Evolutionary conservation across 2,329 filamentous ascomycete species (phyloP).

Genomic region (Cytospora mali): DNA sequence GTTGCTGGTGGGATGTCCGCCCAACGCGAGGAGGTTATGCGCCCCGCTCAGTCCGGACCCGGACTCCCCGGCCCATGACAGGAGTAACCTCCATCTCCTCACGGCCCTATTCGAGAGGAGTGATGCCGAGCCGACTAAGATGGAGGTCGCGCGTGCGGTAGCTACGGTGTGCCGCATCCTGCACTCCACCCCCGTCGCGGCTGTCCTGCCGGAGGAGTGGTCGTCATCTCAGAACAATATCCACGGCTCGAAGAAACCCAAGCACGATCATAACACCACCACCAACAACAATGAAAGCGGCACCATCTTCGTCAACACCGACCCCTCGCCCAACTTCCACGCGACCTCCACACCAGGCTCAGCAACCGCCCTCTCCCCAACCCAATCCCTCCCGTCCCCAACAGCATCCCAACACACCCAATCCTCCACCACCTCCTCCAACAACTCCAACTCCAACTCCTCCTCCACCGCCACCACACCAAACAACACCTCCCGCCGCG

Average conservation of each 20-base stretch:
- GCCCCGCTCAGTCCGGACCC: conserved; percentile 42
- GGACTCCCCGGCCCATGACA: conserved; percentile 36
- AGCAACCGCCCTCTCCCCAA: not conserved
- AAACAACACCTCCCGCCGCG: conserved; percentile 29
- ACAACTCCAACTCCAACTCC: conserved; percentile 6
- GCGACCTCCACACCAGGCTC: conserved; percentile 7
- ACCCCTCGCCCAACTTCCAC: not conserved
- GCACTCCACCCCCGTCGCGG: conserved; percentile 45
- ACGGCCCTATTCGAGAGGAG: conserved; percentile 46
- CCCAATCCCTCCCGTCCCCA: not conserved
- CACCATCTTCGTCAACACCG: not conserved
- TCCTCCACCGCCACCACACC: not conserved
- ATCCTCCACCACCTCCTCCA: not conserved
- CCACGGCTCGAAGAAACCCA: conserved; percentile 14
- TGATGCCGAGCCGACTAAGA: conserved; percentile 58
- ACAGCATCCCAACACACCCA: not conserved
- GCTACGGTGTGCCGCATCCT: conserved; percentile 57
- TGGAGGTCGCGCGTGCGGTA: conserved; percentile 60
- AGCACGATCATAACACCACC: not conserved
- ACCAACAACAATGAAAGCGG: not conserved
- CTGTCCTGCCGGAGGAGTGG: conserved; percentile 40
- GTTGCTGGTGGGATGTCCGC: conserved; percentile 54
- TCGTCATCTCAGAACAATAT: conserved; percentile 23
- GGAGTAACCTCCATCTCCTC: conserved; percentile 43
- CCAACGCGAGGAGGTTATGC: conserved; percentile 56